Evolutionary conservation across 2,329 filamentous ascomycete species (phyloP).

Genomic region (Nemania sp.): DNA sequence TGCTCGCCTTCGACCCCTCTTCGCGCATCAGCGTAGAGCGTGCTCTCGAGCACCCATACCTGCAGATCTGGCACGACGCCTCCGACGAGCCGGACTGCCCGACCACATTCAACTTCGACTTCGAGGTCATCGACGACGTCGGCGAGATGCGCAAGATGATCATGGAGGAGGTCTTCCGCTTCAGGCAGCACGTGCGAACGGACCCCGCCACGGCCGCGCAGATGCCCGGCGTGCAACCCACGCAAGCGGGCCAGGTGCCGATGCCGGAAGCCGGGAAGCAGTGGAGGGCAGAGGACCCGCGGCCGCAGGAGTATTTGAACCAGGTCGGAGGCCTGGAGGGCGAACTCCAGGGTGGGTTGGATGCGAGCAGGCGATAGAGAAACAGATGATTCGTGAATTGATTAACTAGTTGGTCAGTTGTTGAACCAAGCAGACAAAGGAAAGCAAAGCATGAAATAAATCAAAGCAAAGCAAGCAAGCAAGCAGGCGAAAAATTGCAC

Average conservation of each 20-base stretch:
- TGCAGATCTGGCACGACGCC: conserved; percentile 97
- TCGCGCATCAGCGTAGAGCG: conserved; percentile 92
- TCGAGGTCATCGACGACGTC: conserved; percentile 96
- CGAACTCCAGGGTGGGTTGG: conserved; percentile 62
- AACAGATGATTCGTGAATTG: no score
- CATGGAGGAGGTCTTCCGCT: conserved; percentile 86
- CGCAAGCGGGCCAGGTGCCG: conserved; percentile 51
- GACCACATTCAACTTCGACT: conserved; percentile 95
- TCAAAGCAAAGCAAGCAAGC: no score
- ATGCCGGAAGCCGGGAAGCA: conserved; percentile 54
- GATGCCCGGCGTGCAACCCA: conserved; percentile 43
- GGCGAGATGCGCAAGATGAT: conserved; percentile 97
- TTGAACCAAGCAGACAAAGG: not conserved
- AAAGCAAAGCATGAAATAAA: no score
- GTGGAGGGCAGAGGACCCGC: conserved; percentile 63
- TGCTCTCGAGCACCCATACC: conserved; percentile 93
- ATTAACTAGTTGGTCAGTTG: not conserved
- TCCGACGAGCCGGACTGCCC: conserved; percentile 94
- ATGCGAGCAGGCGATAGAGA: conserved; percentile 45
- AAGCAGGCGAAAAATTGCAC: no score
- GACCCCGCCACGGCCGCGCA: conserved; percentile 46
- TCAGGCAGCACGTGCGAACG: conserved; percentile 67
- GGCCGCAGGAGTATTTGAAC: conserved; percentile 60
- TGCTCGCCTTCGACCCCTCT: conserved; percentile 96
- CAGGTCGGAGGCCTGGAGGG: conserved; percentile 58